These are phyloP conservation scores for Acarospora socialis DNA, from an alignment of 2,329 filamentous ascomycete genomes.

Conservation along the genomic window DNA sequence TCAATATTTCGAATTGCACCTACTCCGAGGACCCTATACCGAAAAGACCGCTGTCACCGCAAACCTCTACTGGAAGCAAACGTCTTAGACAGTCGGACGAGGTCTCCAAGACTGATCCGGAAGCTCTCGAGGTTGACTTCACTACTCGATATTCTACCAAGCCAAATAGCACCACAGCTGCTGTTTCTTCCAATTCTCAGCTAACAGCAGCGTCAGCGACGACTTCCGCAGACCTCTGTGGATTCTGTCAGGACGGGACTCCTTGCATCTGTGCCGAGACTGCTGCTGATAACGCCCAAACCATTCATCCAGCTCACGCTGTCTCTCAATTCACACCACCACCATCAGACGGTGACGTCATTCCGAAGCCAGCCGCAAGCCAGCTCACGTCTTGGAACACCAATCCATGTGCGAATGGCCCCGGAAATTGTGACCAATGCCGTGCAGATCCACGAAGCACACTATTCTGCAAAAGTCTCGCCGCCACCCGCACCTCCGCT, in stretches of 20 bases:
- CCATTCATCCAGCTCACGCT: constrained; percentile 1
- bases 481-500: constrained; percentile 36
- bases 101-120: constrained; percentile 31
- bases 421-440: too few relatives aligned
- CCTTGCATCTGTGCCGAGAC: constrained; percentile 70
- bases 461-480: constrained; percentile 69
- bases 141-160: constrained; percentile 48
- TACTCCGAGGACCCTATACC: too few relatives aligned
- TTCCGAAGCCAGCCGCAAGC: constrained; percentile 35
- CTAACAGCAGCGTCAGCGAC: constrained; percentile 23
- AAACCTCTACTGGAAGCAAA: constrained; percentile 13
- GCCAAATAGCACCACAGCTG: constrained; percentile 19
- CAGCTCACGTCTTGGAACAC: constrained; percentile 18
- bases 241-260: constrained; percentile 69
- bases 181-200: constrained; percentile 19
- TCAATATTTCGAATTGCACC: constrained; percentile 32
- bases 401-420: constrained; percentile 47
- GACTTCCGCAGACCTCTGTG: constrained; percentile 49
- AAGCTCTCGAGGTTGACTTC: constrained; percentile 57
- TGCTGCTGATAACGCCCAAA: constrained; percentile 32
- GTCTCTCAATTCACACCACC: constrained; percentile 37
- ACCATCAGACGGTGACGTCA: constrained; percentile 43
- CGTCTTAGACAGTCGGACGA: constrained; percentile 39
- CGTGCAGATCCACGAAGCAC: constrained; percentile 63
- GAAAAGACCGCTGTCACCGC: constrained; percentile 25